Base-by-base conservation (phyloP, 371 early-diverging fungal genomes). In the Syncephalis fuscata region DNA sequence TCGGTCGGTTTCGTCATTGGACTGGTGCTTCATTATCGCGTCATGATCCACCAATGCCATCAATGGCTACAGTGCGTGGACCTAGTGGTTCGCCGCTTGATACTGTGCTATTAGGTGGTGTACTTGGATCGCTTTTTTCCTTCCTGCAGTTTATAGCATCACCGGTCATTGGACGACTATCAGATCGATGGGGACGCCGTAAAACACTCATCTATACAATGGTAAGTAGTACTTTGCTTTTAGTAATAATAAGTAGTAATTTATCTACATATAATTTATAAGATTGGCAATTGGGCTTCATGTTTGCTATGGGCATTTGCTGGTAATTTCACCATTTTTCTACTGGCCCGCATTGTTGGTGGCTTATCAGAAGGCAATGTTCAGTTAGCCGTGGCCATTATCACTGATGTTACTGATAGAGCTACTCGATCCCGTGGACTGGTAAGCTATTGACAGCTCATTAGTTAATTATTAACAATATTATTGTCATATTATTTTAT, bases 301-400 rank as follows among this genome's bases (percentile, higher is more conserved):
- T 85, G 87, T 48, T 54, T 75, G 2, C 55, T 94, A 16, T 95
- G 98, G 98, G 62, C 88, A 23, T 82, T 88, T 55, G 79, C 92
- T 3, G 62, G 67, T 32, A 71, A 80, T 10, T 97, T 97, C 55
- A 65, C 70, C 23, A 57, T 73, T 39, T 95, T 97, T 56, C 66
- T 95, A 23, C 49, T 82, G 3, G 80, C 92, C n/a, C 74, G 96
- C 5, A 56, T 92, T 24, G 73, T 97, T 23, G 94, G 88, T 11
- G 98, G 98, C 2, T 62, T 95, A 42, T 86, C 87, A 38, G 96
- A 97, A 60, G 97, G 94, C 41, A 97, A 97, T 55, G 90, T 94
- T 7, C 98, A 97, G 58, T 71, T 97, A 39, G 87, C 91, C 9
- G 83, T 84, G 42, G 91, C 94, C 1, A 88, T 93, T 59, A 92